A percentile compares a stretch with the other conserved stretches of the same genome.
These are phyloP conservation scores for Pythium aphanidermatum DNA, from an alignment of 352 stramenopile species.

Conservation along the genomic window DNA sequence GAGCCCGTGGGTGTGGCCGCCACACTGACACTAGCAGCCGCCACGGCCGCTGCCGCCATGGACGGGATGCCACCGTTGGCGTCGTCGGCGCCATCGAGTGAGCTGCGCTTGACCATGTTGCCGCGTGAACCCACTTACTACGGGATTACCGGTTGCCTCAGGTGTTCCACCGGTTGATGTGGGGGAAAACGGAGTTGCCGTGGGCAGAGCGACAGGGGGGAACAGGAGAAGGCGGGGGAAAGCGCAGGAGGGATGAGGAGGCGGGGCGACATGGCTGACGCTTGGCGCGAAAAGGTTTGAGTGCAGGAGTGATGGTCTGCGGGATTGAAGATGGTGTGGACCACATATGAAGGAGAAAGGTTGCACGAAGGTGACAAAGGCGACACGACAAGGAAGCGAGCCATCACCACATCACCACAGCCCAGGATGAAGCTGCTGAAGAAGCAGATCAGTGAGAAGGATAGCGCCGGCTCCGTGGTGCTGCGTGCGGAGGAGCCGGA, in stretches of 20 bases:
- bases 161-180: slow-evolving; percentile 20
- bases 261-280: neutral
- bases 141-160: slow-evolving; percentile 20
- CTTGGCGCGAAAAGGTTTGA: neutral
- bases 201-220: neutral
- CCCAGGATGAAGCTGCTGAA: slow-evolving; percentile 89
- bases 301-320: no score
- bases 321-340: slow-evolving; percentile 13
- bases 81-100: slow-evolving; percentile 13
- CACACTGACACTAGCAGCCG: slow-evolving; percentile 4
- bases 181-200: no score
- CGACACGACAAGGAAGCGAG: neutral
- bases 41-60: neutral
- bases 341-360: slow-evolving; percentile 3
- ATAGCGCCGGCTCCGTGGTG: slow-evolving; percentile 89
- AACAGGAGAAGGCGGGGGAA: slow-evolving; percentile 2
- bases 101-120: slow-evolving; percentile 21
- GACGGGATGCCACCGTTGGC: slow-evolving; percentile 3
- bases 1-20: slow-evolving; percentile 4
- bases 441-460: slow-evolving; percentile 93
- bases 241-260: neutral
- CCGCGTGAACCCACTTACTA: slow-evolving; percentile 15
- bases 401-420: neutral
- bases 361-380: slow-evolving; percentile 19
- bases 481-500: slow-evolving; percentile 94